A percentile compares a stretch with the other conserved stretches of the same genome.
Evolutionary conservation across 805 yeast genomes (phyloP).

Genomic region (Metschnikowia borealis): DNA sequence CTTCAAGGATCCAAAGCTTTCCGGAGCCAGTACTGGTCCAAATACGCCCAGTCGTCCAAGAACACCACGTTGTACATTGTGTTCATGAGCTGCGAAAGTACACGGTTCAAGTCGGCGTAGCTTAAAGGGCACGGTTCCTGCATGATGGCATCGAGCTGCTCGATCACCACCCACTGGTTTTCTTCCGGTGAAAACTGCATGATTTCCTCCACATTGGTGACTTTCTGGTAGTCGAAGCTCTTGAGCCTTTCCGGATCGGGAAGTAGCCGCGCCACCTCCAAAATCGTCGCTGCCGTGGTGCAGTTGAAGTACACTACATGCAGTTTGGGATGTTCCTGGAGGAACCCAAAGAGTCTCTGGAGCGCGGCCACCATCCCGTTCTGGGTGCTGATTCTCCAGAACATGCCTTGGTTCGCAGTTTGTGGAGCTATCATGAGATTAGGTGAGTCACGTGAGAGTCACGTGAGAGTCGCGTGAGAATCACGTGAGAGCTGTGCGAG

Average conservation of each 20-base stretch:
- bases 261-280: conserved; percentile 10
- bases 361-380: conserved; percentile 5
- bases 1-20: background rate
- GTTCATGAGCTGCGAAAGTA: conserved; percentile 9
- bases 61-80: conserved; percentile 6
- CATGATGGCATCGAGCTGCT: conserved; percentile 15
- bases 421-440: too few species aligned
- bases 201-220: conserved; percentile 10
- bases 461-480: background rate
- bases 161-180: conserved; percentile 14
- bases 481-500: background rate
- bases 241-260: background rate
- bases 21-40: conserved; percentile 13
- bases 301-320: conserved; percentile 14
- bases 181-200: background rate
- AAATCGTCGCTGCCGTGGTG: conserved; percentile 12
- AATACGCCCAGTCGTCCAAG: conserved; percentile 14
- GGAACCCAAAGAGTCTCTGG: conserved; percentile 7
- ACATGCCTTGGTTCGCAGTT: background rate
- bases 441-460: background rate
- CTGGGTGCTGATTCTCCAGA: conserved; percentile 6
- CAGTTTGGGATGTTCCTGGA: background rate
- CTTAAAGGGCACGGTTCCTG: conserved; percentile 9
- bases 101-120: conserved; percentile 12
- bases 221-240: conserved; percentile 16